Evolutionary conservation across 176 grass and related monocot genomes (phyloP), one percentile per base, ranked within the genome.

Genomic region (Oryza nivara): DNA sequence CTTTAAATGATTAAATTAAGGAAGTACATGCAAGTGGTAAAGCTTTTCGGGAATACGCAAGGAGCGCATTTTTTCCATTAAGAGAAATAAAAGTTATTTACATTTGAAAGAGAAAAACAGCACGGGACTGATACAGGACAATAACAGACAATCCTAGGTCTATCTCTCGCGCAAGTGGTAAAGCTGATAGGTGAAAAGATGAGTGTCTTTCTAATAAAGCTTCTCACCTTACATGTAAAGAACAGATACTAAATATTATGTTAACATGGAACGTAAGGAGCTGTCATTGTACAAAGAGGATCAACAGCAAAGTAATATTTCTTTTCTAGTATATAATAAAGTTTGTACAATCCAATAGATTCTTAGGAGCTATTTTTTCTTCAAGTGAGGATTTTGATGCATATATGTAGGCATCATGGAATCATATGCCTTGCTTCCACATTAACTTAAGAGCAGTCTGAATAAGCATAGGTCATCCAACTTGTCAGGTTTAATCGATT

Each of bases 131-230:
- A 26, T 26, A 26, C 26, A 26, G 1, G 26, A 26, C 26, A 26
- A 26, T 26, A 26, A 26, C 26, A 26, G 26, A 26, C 26, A 26
- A 26, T 26, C 26, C 26, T 26, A 26, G 26, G 26, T 26, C 26
- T 26, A 26, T 26, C 26, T 26, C 26, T 26, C 26, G 26, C 26
- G 65, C 65, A 77, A 77, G 66, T 86, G 78, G 83, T 82, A 85
- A 77, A 77, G 88, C 78, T 82, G 44, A 72, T 56, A 56, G 68
- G 44, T 78, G 46, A 89, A 85, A 89, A 90, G 83, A 78, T 73
- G 46, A 28, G 25, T 73, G 67, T 73, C 88, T 90, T 90, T 86
- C 67, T 72, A 90, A 46, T 90, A 86, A 90, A 90, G 83, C 88
- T 78, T 70, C 66, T 17, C 25, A 84, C 35, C 25, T 65, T 85